A percentile compares a stretch with the other conserved stretches of the same genome.
Evolutionary conservation across 164 flowering plant species (phyloP).

Genomic region (Protea cynaroides): DNA sequence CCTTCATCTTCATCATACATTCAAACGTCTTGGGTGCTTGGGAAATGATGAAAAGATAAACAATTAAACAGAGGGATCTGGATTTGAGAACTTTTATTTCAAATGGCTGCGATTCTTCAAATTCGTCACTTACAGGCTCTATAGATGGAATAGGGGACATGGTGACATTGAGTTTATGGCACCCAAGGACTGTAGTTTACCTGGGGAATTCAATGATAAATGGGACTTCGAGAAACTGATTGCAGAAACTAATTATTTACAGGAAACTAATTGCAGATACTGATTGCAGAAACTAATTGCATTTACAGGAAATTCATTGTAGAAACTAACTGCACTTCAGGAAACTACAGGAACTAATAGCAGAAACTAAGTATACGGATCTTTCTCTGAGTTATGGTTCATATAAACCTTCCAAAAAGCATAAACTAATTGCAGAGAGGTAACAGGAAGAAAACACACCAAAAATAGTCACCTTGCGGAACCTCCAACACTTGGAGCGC

Average conservation of each 20-base stretch:
- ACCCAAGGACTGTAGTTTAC: slow-evolving; percentile 1
- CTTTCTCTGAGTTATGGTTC: slow-evolving; percentile 31
- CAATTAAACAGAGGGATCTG: too few species aligned
- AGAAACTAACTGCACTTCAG: too few species aligned
- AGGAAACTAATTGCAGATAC: slow-evolving; percentile 37
- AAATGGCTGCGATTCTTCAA: slow-evolving; percentile 21
- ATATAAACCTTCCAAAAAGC: slow-evolving; percentile 19
- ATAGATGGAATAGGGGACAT: slow-evolving; percentile 18
- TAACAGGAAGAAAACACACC: too few species aligned
- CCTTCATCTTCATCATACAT: too few species aligned
- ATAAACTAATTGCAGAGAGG: too few species aligned
- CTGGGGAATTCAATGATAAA: slow-evolving; percentile 17
- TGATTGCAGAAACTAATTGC: too few species aligned
- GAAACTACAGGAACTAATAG: too few species aligned
- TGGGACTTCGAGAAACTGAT: slow-evolving; percentile 26
- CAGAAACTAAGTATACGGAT: slow-evolving; percentile 34
- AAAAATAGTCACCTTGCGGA: too few species aligned
- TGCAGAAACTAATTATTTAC: slow-evolving; percentile 24
- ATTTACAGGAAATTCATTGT: too few species aligned
- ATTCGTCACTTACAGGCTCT: slow-evolving; percentile 19
- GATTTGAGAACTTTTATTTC: slow-evolving; percentile 19
- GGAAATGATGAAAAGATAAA: too few species aligned
- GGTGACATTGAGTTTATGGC: slow-evolving; percentile 9
- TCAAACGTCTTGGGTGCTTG: too few species aligned
- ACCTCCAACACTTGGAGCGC: too few species aligned